Evolutionary conservation across 208 protist species (phyloP), one percentile per base, ranked within the genome.

Genomic region (Leishmania amazonensis): DNA sequence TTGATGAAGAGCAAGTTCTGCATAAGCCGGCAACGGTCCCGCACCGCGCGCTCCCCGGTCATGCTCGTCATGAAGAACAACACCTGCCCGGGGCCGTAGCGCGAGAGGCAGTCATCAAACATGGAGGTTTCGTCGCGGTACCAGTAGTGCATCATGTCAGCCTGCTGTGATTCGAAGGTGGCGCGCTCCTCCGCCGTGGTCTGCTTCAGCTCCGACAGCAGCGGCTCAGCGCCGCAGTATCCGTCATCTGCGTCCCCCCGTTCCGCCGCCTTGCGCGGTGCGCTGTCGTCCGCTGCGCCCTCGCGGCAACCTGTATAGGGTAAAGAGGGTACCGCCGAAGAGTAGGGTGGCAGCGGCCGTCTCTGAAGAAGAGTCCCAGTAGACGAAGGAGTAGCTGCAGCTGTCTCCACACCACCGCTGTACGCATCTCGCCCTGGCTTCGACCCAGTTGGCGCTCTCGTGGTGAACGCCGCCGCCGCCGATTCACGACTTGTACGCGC

Each of bases 51-150:
- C 60, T 93, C 87, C 21, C 87, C 89, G 1, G 93, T 94, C 87
- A 96, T 91, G 80, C 88, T 93, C 1, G 91, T 94, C 13, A 54
- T 89, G 83, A 95, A 96, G 51, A 96, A 82, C 51, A 93, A 73
- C 57, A 93, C 89, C 77, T 93, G 85, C 3, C 83, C 89, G 7
- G 54, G 76, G 67, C 42, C 82, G 40, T 71, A 83, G 24, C 51
- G 81, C n/a, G 85, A 78, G 31, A 86, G 80, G 51, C 80, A 68
- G 74, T 84, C 53, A 62, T 91, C 86, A 62, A 82, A 93, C 75
- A 84, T 86, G 24, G 84, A 81, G 40, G 81, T 78, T 31, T 85
- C 85, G 49, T 92, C 86, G 45, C 87, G 81, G 76, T 92, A 93
- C 64, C 80, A 81, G 81, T 89, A 93, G 77, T 88, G 78, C 76